Conservation (phyloP, 2,329 filamentous ascomycete genomes). For the Bipolaris zeicola region DNA sequence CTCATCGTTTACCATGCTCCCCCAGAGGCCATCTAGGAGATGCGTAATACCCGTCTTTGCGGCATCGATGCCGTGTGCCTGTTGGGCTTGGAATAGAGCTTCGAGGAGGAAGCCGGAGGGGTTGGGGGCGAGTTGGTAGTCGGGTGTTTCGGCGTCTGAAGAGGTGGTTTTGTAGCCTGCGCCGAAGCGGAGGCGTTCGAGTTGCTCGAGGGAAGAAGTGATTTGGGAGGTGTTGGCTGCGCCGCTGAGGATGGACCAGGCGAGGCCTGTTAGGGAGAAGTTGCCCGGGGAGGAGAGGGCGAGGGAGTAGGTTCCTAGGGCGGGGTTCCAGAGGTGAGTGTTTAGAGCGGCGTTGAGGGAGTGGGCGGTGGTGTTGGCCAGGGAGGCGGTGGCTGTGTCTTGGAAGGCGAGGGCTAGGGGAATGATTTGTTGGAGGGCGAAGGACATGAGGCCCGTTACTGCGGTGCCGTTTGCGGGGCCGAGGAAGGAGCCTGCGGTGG, state of each 20-base stretch:
- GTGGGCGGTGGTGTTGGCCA: not conserved
- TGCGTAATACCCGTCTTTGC: conserved; percentile 19
- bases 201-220: conserved; percentile 34
- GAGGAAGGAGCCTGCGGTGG: not conserved
- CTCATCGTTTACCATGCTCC: conserved; percentile 49
- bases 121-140: conserved; percentile 48
- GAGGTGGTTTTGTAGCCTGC: conserved; percentile 1
- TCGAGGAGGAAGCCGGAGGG: conserved; percentile 54
- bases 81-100: conserved; percentile 38
- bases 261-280: conserved; percentile 42
- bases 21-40: conserved; percentile 51
- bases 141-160: conserved; percentile 14
- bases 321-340: conserved; percentile 41
- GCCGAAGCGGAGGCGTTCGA: conserved; percentile 17
- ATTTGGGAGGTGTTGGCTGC: conserved; percentile 42
- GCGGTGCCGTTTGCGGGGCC: not conserved
- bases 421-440: not conserved
- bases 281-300: conserved; percentile 32
- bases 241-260: conserved; percentile 44
- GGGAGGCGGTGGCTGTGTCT: not conserved
- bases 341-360: not conserved
- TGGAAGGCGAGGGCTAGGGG: not conserved
- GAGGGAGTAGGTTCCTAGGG: conserved; percentile 41
- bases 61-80: conserved; percentile 17
- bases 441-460: not conserved